Evolutionary conservation across 2,329 filamentous ascomycete genomes (phyloP).

Genomic region (Phyllosticta capitalensis): DNA sequence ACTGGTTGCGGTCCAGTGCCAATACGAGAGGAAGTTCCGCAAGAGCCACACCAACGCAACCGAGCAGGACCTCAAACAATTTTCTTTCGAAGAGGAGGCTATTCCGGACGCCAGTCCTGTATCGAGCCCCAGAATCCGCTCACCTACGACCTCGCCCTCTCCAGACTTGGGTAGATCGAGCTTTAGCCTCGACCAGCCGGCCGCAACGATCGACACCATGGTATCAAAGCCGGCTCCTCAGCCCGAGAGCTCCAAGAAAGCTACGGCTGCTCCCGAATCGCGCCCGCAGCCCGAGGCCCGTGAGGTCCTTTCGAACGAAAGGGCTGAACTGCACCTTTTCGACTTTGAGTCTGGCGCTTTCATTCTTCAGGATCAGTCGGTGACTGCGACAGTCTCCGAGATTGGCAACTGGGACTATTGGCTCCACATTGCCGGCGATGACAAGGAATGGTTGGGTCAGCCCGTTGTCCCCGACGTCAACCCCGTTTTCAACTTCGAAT

Average conservation of each 20-base stretch:
- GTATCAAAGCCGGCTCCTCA: conserved; percentile 17
- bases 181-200: conserved; percentile 7
- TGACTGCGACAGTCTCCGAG: conserved; percentile 74
- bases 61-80: conserved; percentile 69
- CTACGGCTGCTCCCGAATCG: conserved; percentile 52
- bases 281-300: conserved; percentile 54
- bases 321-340: conserved; percentile 84
- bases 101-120: conserved; percentile 52
- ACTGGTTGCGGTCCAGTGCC: conserved; percentile 76
- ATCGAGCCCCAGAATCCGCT: conserved; percentile 36
- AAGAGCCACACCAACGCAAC: conserved; percentile 71
- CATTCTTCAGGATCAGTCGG: conserved; percentile 62
- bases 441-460: conserved; percentile 79
- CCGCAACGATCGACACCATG: conserved; percentile 6
- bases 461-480: conserved; percentile 85
- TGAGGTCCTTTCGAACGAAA: conserved; percentile 65
- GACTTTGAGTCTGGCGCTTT: conserved; percentile 85
- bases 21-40: conserved; percentile 94
- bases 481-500: conserved; percentile 98
- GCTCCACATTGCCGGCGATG: conserved; percentile 70
- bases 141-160: conserved; percentile 26
- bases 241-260: conserved; percentile 34
- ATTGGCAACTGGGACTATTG: conserved; percentile 91
- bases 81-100: conserved; percentile 61
- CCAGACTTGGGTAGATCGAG: conserved; percentile 17